A percentile compares a stretch with the other conserved stretches of the same genome.
Evolutionary conservation across 1,139 yeast species (phyloP).

Genomic region (Suhomyces bribrorum): DNA sequence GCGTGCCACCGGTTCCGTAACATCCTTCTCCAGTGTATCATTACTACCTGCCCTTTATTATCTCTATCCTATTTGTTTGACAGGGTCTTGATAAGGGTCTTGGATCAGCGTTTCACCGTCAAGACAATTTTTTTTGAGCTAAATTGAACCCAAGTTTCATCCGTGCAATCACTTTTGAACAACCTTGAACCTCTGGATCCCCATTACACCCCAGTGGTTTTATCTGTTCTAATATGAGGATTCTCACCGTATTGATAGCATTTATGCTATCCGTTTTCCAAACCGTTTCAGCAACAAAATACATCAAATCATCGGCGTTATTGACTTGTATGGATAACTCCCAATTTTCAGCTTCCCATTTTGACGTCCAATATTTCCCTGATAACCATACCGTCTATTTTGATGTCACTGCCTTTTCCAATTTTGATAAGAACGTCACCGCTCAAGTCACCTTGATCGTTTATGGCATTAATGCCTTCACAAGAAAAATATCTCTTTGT

Average conservation of each 20-base stretch:
- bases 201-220: no score
- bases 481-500: conserved; percentile 64
- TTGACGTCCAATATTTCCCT: conserved; percentile 75
- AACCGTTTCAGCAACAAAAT: conserved; percentile 23
- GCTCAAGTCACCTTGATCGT: conserved; percentile 72
- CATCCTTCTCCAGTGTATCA: no score
- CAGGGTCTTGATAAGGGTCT: no score
- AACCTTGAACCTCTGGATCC: no score
- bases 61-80: no score
- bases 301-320: conserved; percentile 66
- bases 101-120: no score
- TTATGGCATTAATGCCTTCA: conserved; percentile 76
- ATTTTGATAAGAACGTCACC: conserved; percentile 70
- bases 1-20: no score
- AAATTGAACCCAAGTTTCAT: no score
- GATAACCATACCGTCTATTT: conserved; percentile 61
- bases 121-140: no score
- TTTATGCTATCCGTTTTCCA: conserved; percentile 4
- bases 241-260: conserved; percentile 2
- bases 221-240: conserved; percentile 4
- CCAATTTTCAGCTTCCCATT: conserved; percentile 81
- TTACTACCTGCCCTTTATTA: no score
- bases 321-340: conserved; percentile 93
- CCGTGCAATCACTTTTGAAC: no score
- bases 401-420: conserved; percentile 76